Evolutionary conservation across 306 rosid genomes (phyloP).

Genomic region (Hippophae rhamnoides): DNA sequence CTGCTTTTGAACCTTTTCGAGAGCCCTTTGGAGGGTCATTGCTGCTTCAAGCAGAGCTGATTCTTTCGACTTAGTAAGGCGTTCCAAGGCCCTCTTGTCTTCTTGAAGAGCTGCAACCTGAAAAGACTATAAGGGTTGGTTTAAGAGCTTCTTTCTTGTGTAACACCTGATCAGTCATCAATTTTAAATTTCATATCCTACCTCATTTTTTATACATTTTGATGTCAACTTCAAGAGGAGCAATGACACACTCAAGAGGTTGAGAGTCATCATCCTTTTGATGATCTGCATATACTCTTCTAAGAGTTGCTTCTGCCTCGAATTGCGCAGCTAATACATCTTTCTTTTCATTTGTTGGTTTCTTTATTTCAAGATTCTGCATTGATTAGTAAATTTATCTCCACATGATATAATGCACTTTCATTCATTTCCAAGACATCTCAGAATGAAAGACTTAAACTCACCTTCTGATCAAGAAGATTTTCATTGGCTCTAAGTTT

Average conservation of each 20-base stretch:
- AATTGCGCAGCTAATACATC: conserved; percentile 80
- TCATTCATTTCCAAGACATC: neutral
- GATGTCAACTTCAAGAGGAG: conserved; percentile 89
- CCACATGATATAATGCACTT: too few relatives aligned
- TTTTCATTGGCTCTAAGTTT: conserved; percentile 38
- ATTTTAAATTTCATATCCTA: conserved; percentile 6
- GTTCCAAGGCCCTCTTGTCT: conserved; percentile 79
- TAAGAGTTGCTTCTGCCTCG: conserved; percentile 83
- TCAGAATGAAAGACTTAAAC: conserved; percentile 7
- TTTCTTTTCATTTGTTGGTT: conserved; percentile 54
- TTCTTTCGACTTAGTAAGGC: conserved; percentile 78
- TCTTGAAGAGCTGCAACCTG: conserved; percentile 70
- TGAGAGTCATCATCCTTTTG: conserved; percentile 59
- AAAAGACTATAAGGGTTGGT: conserved; percentile 3
- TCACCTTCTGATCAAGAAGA: conserved; percentile 68
- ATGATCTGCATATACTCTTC: conserved; percentile 60
- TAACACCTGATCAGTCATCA: too few relatives aligned
- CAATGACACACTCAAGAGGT: conserved; percentile 53
- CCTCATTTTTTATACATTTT: conserved; percentile 77
- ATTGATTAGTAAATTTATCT: neutral
- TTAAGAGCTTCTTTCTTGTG: too few relatives aligned
- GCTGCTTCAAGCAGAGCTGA: conserved; percentile 85
- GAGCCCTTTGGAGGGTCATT: conserved; percentile 65
- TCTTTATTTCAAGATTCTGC: conserved; percentile 85
- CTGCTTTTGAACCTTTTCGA: conserved; percentile 93